Conservation (phyloP, 768 basidiomycete genomes). For the Ephemerocybe angulata region DNA sequence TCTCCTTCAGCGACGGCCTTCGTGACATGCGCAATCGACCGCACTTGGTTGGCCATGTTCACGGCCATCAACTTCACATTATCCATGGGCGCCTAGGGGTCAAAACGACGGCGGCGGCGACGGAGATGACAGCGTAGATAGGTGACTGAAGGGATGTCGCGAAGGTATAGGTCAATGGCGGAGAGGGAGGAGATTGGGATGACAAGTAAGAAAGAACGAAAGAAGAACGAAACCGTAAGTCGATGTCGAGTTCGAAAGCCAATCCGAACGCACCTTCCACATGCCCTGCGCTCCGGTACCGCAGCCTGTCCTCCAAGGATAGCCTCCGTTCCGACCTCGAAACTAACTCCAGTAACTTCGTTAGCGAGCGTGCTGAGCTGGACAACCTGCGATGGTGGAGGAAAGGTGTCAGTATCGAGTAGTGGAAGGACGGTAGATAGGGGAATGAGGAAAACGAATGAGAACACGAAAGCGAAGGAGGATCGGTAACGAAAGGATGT, state of each 20-base stretch:
- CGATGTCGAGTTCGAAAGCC: background rate
- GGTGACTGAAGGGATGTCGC: no score
- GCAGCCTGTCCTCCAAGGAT: conserved; percentile 93
- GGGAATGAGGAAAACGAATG: no score
- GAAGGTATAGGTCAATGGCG: no score
- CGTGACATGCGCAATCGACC: conserved; percentile 83
- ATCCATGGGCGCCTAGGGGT: conserved; percentile 52
- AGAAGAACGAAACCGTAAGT: background rate
- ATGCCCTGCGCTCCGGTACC: conserved; percentile 91
- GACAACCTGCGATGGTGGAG: background rate
- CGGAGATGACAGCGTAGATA: no score
- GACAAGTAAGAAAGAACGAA: no score
- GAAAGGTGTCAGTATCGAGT: no score
- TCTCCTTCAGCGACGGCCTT: conserved; percentile 94
- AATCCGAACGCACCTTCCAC: conserved; percentile 65
- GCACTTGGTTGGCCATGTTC: conserved; percentile 88
- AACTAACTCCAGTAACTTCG: conserved; percentile 85
- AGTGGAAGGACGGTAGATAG: no score
- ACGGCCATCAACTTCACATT: conserved; percentile 89
- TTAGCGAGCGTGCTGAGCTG: conserved; percentile 63
- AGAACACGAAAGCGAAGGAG: no score
- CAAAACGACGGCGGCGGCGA: background rate
- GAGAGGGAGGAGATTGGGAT: no score
- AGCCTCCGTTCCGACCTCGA: conserved; percentile 91
- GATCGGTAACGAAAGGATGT: no score